Evolutionary conservation across 2,329 filamentous ascomycete genomes (phyloP), one percentile per base, ranked within the genome.

Genomic region (Pseudohalonectria lignicola): DNA sequence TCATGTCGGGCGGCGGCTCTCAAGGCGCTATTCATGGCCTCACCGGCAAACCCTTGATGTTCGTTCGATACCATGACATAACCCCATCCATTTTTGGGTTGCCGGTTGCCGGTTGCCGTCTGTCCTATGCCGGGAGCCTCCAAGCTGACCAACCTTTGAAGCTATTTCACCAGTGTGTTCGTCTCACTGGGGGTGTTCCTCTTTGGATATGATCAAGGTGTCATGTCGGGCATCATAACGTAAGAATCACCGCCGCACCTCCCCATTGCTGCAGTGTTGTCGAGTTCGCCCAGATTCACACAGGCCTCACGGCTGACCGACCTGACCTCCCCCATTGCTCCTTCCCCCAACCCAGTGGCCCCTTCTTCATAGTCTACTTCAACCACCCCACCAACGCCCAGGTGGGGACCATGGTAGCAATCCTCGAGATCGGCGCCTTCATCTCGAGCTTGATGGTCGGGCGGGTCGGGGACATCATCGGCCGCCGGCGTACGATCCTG

Each of bases 331-430:
- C n/a, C n/a, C n/a, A n/a, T n/a, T n/a, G n/a, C n/a, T n/a, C n/a
- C n/a, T n/a, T 12, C 12, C 23, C 23, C 23, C 23, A 12, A 30
- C 21, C 16, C 39, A 95, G 88, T 41, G 88, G 88, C 45, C 72
- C 77, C 9, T 84, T 82, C 59, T 98, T 98, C 58, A 85, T 81
- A 58, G 78, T 88, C 56, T 94, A 94, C 59, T 96, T 98, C 62
- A 71, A 88, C 52, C 79, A 96, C 51, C 92, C 92, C 16, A 82
- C 85, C 18, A 76, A 76, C 50, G 86, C 87, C 34, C 78, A 94
- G 57, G 80, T 98, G 42, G 92, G 90, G 42, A 96, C 88, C 20
- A 96, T 96, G 82, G 92, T 98, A 41, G 90, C 92, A 47, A 96
- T 98, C 51, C 74, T 98, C 42, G 90, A 95, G 63, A 69, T 96